Evolutionary conservation across 2,329 filamentous ascomycete species (phyloP), one percentile per base, ranked within the genome.

Genomic region (Coniochaeta hoffmannii): DNA sequence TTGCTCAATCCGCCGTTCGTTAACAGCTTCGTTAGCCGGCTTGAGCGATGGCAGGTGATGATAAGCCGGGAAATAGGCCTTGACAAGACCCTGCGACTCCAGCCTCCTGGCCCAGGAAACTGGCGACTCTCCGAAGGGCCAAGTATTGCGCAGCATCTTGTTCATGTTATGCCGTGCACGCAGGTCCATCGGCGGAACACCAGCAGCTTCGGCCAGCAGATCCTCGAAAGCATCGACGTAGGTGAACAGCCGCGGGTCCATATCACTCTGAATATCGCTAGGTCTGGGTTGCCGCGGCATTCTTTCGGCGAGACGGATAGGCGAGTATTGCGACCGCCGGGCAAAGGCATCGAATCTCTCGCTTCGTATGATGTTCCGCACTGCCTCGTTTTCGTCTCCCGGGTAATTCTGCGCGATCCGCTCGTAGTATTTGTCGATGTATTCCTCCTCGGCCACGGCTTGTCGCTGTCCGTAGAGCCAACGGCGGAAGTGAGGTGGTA

Each of bases 181-280:
- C 22, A 79, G 72, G 19, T 76, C 69, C 4, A 71, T 69, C 19
- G 82, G 65, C 2, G 67, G 64, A 7, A 69, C 67, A 4, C 73
- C 73, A 14, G 73, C 70, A n/a, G 71, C 73, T 17, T 73, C 72
- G n/a, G 69, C 68, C 12, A 83, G 69, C 15, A 84, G 73, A 58
- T 83, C 80, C 61, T 83, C 80, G 58, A 83, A 82, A 50, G 80
- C 80, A 59, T 83, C 79, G 31, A 76, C 71, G 59, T 81, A 83
- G 9, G 76, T 79, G 61, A 81, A 80, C 32, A 69, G 61, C 36
- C 62, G 64, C 12, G 66, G 50, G 55, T 75, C 70, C 31, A 68
- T 58, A 46, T 68, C 67, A 4, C 65, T 57, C 9, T 74, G 71
- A 1, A 73, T 67, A 58, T 77, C 77, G 8, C 65, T 70, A 0